Percentiles rank a stretch among this genome's conserved stretches.
phyloP scores from a whole-genome alignment of 441 rosid species.

The Arabidopsis lyrata region DNA sequence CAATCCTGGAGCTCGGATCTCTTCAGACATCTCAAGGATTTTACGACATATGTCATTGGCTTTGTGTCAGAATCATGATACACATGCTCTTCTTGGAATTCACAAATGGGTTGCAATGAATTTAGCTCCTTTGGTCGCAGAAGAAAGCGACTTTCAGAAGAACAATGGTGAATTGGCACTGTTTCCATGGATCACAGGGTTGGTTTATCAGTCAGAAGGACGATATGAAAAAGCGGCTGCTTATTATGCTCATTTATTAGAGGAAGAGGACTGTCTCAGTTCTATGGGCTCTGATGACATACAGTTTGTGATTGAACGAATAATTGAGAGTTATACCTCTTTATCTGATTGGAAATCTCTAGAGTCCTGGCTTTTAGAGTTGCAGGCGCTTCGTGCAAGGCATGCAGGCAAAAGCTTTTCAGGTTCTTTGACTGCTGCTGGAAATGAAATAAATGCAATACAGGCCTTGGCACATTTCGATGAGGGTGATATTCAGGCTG shows the following conservation, averaged over 20 bases:
- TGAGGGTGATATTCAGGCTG: slow-evolving; percentile 85
- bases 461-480: slow-evolving; percentile 93
- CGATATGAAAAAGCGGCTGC: slow-evolving; percentile 92
- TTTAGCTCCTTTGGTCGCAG: slow-evolving; percentile 77
- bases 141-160: slow-evolving; percentile 63
- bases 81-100: slow-evolving; percentile 84
- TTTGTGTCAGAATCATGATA: slow-evolving; percentile 76
- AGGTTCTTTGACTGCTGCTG: slow-evolving; percentile 95
- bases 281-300: slow-evolving; percentile 92
- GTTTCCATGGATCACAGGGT: slow-evolving; percentile 88
- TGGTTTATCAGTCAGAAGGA: slow-evolving; percentile 89
- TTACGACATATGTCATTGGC: slow-evolving; percentile 82
- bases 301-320: slow-evolving; percentile 86
- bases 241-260: slow-evolving; percentile 80
- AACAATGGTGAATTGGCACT: slow-evolving; percentile 51
- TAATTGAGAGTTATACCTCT: slow-evolving; percentile 92
- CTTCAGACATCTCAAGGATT: slow-evolving; percentile 76
- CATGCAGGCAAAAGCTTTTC: slow-evolving; percentile 96
- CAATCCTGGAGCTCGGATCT: slow-evolving; percentile 58
- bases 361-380: slow-evolving; percentile 86
- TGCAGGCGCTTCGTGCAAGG: slow-evolving; percentile 91
- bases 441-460: slow-evolving; percentile 94
- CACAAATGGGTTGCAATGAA: slow-evolving; percentile 80
- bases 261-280: slow-evolving; percentile 80
- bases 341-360: slow-evolving; percentile 93